These are phyloP conservation scores for Puccinia horiana DNA, from an alignment of 1,284 basidiomycete species.

Conservation along the genomic window DNA sequence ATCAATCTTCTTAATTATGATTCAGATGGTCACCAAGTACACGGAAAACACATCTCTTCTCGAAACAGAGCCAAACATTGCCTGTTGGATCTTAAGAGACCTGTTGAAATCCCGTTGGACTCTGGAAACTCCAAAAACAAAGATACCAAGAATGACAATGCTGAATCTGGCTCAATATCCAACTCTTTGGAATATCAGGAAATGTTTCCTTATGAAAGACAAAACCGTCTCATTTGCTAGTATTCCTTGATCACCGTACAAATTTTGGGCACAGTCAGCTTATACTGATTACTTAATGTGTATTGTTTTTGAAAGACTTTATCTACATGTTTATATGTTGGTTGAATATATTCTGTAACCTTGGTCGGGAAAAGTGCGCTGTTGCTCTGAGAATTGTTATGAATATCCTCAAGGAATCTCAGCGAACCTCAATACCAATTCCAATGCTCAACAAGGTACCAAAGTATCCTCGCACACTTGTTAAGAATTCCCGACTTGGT, in stretches of 20 bases:
- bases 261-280: background rate
- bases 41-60: background rate
- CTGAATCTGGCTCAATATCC: background rate
- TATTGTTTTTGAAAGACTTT: background rate
- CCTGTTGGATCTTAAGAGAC: background rate
- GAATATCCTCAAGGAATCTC: conserved; percentile 13
- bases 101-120: background rate
- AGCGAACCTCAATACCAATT: background rate
- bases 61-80: background rate
- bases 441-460: background rate
- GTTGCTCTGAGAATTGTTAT: background rate
- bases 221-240: background rate
- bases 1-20: background rate
- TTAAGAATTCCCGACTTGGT: background rate
- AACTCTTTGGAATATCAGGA: background rate
- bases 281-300: background rate
- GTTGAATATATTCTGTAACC: background rate
- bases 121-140: too few relatives aligned
- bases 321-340: background rate
- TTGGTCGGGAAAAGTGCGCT: conserved; percentile 14
- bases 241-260: background rate
- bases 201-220: background rate
- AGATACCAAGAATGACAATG: background rate
- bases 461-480: background rate
- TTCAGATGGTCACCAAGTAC: background rate